Base-by-base conservation (phyloP, 768 basidiomycete genomes). In the Panus rudis region DNA sequence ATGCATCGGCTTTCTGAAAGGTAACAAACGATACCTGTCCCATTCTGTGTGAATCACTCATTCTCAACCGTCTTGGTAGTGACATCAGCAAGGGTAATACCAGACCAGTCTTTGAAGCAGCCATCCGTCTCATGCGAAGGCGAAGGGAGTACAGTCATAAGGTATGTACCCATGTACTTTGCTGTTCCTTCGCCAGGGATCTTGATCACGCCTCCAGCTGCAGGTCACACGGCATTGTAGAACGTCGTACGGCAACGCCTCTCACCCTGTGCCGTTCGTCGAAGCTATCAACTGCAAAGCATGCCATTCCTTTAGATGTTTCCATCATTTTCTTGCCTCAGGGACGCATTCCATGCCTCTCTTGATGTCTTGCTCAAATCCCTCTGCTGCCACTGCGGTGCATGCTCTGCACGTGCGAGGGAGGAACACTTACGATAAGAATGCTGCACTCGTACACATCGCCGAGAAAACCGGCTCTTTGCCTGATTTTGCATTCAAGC, bases 321-420 rank as follows among this genome's bases (percentile, higher is more conserved):
- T 63, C 47, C 42, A 45, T 23, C 69, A 73, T 42, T 40, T 68
- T 7, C 54, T 72, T 2, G 52, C 59, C 12, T 14, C 37, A 1
- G 61, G 67, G 20, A 57, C 61, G 23, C 68, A 69, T 55, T 61
- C 69, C 32, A 56, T 70, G 28, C n/a, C n/a, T n/a, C n/a, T n/a
- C n/a, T n/a, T n/a, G 57, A 65, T 43, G 64, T 63, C 6, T 31
- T 73, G 4, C 38, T 60, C 8, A 33, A 43, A n/a, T 49, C 34
- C 13, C 35, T 19, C 4, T 45, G 43, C 4, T 54, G 60, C 7
- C 27, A 23, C 16, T 2, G 20, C 19, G 10, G 73, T 67, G 70
- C 71, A 72, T 40, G 43, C 45, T 1, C 44, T 48, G 30, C 70
- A 73, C 42, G 45, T 46, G 16, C n/a, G n/a, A n/a, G n/a, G n/a